Base-by-base conservation (phyloP, 1,139 yeast species). In the Yamadazyma sp. region DNA sequence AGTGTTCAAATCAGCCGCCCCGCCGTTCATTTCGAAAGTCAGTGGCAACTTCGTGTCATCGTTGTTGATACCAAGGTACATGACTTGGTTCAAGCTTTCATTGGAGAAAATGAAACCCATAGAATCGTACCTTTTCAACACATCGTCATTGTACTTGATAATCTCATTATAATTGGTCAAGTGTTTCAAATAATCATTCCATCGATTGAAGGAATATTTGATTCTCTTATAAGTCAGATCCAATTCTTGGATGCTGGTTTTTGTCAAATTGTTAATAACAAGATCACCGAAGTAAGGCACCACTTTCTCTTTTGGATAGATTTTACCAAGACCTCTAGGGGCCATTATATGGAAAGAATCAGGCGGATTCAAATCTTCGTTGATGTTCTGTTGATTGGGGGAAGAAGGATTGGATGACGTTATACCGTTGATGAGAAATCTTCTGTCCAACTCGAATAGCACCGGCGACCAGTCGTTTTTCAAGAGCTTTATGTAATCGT, bases 381-480 rank as follows among this genome's bases (percentile, higher is more conserved):
- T 35, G 17, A 37, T 39, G 5, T 38, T 36, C 16, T 41, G 42
- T 14, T 44, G 54, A 17, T 46, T 42, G 10, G 54, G 44, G 4
- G 55, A 47, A 29, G 40, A 46, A 12, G 53, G 48, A 12, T 35
- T 41, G n/a, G 53, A 39, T 9, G 52, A 11, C 25, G 34, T 39
- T 11, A 42, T 36, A n/a, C 66, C 71, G 46, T 66, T 67, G 11
- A 70, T 66, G 62, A 85, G 69, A 38, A 82, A 75, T 48, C 95
- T 75, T 54, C 95, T 73, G 49, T 88, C 95, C 34, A 91, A 69
- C 56, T 91, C 98, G 62, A 87, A 88, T 20, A 89, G 82, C 18
- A 92, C 95, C 1, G 95, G 96, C 0, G 95, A 88, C 98, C 98
- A 92, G 53, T 87, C 95, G 43, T 82, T 81, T 37, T 83, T 78